Base-by-base conservation (phyloP, 1,284 basidiomycete species). In the Tilletiaria anomala region DNA sequence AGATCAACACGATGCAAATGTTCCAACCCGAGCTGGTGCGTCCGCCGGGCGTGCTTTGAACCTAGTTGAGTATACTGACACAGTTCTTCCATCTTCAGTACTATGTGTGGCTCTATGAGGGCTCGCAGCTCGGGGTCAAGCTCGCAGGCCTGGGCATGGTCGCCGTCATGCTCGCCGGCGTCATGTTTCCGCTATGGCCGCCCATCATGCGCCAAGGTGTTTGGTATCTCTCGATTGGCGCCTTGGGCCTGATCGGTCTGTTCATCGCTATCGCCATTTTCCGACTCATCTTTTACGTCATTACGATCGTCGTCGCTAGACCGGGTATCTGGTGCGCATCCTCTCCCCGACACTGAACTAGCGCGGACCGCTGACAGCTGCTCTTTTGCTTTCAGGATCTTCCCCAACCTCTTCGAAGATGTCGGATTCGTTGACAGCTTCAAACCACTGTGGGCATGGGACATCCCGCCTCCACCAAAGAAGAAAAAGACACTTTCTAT, bases 171-270 rank as follows among this genome's bases (percentile, higher is more conserved):
- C 79, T 99, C 34, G 89, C 83, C 1, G 89, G 84, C 2, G 91
- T 96, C 65, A 94, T 99, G 87, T 99, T 96, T 77, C 91, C 91
- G 1, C 76, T 97, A 12, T 97, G 93, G 91, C 91, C 91, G 2
- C 78, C 80, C 34, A 79, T 78, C 56, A 78, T 97, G 75, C 75
- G 91, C n/a, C 73, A 91, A 32, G 91, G 91, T 31, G 91, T 93
- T 40, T 96, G 85, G 82, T 97, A 97, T 69, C 73, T 97, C 52
- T 83, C 80, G 51, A 80, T 96, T 44, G 83, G 71, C 26, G 80
- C 88, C 58, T 74, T 99, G 20, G 84, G 84, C 19, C 73, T 97
- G 51, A 78, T 97, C 47, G 89, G 79, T 22, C 70, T 86, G 48
- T 91, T 97, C 72, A 88, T 97, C 62, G 86, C 70, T 5, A 77